These are phyloP conservation scores for Rhodomyrtus psidioides DNA, from an alignment of 441 rosid species.

Conservation along the genomic window DNA sequence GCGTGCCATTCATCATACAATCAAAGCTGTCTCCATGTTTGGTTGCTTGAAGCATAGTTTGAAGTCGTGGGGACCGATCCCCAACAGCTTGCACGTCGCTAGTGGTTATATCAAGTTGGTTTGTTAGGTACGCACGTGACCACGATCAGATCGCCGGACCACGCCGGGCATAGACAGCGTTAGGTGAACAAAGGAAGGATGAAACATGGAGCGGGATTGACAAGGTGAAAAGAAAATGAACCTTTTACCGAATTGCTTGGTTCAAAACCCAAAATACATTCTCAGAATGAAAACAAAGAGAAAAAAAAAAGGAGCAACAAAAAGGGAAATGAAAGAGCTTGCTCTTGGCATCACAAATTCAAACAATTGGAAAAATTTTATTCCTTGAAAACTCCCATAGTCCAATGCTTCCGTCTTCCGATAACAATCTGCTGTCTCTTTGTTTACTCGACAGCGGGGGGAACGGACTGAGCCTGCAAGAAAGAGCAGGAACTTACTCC, in stretches of 20 bases:
- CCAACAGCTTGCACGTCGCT: neutral
- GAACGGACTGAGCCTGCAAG: slow-evolving; percentile 86
- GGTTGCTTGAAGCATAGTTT: neutral
- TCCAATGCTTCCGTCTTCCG: neutral
- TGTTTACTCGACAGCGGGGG: slow-evolving; percentile 45
- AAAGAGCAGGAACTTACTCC: neutral
- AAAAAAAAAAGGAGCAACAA: neutral
- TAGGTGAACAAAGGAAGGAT: neutral
- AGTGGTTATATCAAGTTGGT: neutral
- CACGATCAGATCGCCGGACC: neutral
- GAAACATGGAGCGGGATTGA: neutral
- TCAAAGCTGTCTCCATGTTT: neutral
- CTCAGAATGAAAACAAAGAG: neutral
- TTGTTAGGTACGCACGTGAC: neutral
- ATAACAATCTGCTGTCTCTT: neutral
- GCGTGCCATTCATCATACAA: neutral
- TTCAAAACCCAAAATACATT: neutral
- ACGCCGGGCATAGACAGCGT: neutral
- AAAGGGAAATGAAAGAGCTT: neutral
- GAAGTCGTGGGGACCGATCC: neutral
- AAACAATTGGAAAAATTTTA: neutral
- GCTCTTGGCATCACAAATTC: neutral
- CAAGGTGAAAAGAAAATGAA: neutral
- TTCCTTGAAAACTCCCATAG: neutral
- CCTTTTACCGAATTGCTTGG: neutral